Conservation (phyloP, 768 basidiomycete genomes). For the Tricholoma bakamatsutake region DNA sequence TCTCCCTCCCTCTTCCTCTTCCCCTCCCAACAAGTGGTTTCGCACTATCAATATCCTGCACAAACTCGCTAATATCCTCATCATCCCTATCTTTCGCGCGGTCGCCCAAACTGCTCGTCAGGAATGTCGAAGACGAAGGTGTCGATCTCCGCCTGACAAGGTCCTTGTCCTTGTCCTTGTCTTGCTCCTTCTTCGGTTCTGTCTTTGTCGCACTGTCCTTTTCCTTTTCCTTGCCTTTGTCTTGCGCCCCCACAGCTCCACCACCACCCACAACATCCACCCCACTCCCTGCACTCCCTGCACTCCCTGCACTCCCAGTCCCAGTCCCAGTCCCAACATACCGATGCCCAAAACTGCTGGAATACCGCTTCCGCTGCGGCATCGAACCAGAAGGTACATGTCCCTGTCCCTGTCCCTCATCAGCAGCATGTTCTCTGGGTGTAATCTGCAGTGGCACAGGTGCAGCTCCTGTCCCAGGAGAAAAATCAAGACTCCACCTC, state of each 20-base stretch:
- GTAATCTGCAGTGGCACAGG: background rate
- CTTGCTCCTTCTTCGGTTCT: background rate
- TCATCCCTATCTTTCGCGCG: slow-evolving; percentile 45
- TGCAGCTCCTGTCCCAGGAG: background rate
- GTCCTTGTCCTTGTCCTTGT: background rate
- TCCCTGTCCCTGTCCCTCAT: background rate
- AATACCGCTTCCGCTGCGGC: slow-evolving; percentile 54
- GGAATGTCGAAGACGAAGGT: background rate
- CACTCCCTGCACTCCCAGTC: slow-evolving; percentile 24
- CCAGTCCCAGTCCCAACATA: slow-evolving; percentile 35
- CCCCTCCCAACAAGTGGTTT: slow-evolving; percentile 51
- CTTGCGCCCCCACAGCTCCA: slow-evolving; percentile 2
- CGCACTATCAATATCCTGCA: slow-evolving; percentile 69
- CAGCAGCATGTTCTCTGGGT: background rate
- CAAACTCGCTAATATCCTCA: slow-evolving; percentile 73
- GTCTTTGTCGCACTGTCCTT: background rate
- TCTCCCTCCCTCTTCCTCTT: slow-evolving; percentile 20
- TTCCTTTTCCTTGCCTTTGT: background rate
- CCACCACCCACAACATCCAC: slow-evolving; percentile 5
- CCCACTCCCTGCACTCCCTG: slow-evolving; percentile 22
- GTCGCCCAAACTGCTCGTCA: background rate
- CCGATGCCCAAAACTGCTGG: slow-evolving; percentile 73
- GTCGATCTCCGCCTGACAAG: background rate
- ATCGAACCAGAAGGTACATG: background rate
- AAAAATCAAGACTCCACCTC: slow-evolving; percentile 3